Evolutionary conservation across 106 monocot genomes (phyloP), one percentile per base, ranked within the genome.

Genomic region (Platanthera guangdongensis): DNA sequence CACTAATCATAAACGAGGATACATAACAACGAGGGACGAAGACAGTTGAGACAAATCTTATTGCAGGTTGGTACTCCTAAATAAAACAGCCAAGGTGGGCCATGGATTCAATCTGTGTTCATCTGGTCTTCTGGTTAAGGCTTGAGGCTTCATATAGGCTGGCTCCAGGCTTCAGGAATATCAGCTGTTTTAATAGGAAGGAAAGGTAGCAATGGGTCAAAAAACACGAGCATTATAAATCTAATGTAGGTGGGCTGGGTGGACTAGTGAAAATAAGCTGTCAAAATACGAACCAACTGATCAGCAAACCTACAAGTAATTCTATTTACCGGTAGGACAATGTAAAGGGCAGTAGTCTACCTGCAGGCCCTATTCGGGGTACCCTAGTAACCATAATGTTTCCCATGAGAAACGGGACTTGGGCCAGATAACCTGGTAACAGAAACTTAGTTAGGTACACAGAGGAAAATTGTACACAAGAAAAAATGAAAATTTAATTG

Each of bases 321-420:
- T 55, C 63, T 7, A 49, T 70, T 53, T 79, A 79, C 71, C 78
- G 59, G 75, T 79, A 46, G 18, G 65, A 77, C 64, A 85, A 74
- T 51, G 74, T 74, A 55, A 80, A 78, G 72, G 39, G 74, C 32
- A 85, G 77, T 69, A 76, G 32, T 86, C 90, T 94, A 95, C 94
- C 94, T 95, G 91, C 82, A 65, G 47, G 75, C 57, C 76, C 82
- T 83, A 86, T 78, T 76, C 49, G 64, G 60, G 77, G 67, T 55
- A 78, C 48, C 57, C 87, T 95, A 95, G 84, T 95, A 94, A 81
- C 85, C 91, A 95, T 87, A 91, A 78, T 86, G 91, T 86, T 95
- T 91, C 53, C 89, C 91, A 74, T 87, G 87, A 78, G 89, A 80
- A 81, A 84, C 50, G 80, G 86, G 83, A 85, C 85, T 86, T 80